These are phyloP conservation scores for Arctostaphylos glauca DNA, from an alignment of 148 eudicot genomes.

Conservation along the genomic window DNA sequence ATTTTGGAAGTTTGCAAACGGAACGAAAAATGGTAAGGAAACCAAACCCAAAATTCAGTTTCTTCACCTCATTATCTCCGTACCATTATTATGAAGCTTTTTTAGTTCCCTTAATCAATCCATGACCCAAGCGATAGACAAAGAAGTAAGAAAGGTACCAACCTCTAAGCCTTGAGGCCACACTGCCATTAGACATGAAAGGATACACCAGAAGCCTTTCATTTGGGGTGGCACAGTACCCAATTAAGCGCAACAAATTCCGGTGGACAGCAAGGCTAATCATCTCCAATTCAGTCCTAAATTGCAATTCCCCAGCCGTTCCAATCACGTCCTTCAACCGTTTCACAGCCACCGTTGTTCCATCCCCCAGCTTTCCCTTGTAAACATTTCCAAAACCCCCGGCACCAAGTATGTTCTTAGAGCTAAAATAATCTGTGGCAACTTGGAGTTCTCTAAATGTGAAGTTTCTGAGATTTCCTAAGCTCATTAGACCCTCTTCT, in stretches of 20 bases:
- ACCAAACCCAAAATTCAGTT: neutral
- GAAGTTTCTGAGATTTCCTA: conserved; percentile 78
- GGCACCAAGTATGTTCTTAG: conserved; percentile 86
- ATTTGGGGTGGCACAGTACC: conserved; percentile 71
- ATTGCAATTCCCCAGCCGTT: conserved; percentile 78
- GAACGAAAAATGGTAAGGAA: neutral
- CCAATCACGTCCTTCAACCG: conserved; percentile 81
- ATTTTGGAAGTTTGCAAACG: neutral
- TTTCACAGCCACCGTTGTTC: conserved; percentile 79
- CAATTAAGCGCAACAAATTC: conserved; percentile 73
- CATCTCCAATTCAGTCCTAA: conserved; percentile 86
- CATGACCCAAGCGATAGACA: neutral
- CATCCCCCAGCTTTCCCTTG: conserved; percentile 71
- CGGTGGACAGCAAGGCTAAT: conserved; percentile 94
- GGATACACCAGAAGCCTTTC: conserved; percentile 96
- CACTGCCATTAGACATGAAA: conserved; percentile 96
- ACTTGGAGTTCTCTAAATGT: conserved; percentile 73
- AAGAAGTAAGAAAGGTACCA: conserved; percentile 15
- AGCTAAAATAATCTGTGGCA: conserved; percentile 77
- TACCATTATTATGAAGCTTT: neutral
- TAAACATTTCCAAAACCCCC: conserved; percentile 98
- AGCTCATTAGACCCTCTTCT: conserved; percentile 58
- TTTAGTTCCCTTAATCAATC: neutral
- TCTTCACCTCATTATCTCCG: neutral
- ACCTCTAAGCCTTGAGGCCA: conserved; percentile 95